phyloP scores from a whole-genome alignment of 1,139 yeast species.

The Yamadazyma taylorii region DNA sequence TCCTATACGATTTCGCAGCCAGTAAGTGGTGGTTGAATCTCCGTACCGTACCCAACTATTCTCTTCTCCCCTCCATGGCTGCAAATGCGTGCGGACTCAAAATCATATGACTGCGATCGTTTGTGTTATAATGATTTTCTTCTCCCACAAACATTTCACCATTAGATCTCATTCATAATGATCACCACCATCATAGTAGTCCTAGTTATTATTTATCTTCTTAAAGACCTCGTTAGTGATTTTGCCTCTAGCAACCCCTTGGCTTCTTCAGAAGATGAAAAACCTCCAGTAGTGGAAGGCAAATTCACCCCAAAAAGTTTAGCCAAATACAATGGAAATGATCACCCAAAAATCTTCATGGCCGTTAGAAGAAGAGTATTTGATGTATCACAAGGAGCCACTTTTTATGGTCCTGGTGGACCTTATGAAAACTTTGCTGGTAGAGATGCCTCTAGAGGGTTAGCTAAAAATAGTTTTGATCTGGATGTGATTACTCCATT shows the following conservation, averaged over 20 bases:
- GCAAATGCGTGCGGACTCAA: no score
- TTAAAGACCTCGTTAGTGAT: constrained; percentile 24
- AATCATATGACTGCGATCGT: no score
- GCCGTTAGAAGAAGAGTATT: constrained; percentile 84
- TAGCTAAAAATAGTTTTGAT: constrained; percentile 89
- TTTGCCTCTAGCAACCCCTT: constrained; percentile 15
- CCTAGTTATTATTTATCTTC: constrained; percentile 23
- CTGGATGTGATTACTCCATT: constrained; percentile 53
- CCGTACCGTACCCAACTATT: no score
- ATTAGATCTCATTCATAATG: constrained; percentile 14
- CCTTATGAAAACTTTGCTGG: constrained; percentile 97
- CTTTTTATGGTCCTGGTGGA: constrained; percentile 95
- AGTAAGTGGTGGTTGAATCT: no score
- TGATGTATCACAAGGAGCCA: constrained; percentile 79
- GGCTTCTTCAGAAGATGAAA: constrained; percentile 14
- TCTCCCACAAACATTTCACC: neutral
- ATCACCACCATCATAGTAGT: constrained; percentile 26
- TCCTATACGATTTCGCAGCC: no score
- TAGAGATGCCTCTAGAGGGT: constrained; percentile 91
- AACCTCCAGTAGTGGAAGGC: constrained; percentile 71
- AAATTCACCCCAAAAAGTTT: constrained; percentile 76
- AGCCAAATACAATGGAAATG: constrained; percentile 75
- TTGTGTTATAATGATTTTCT: constrained; percentile 1
- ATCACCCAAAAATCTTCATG: constrained; percentile 73
- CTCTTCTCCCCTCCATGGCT: no score